Conservation (phyloP, 257 asterid species). For the Salvia splendens region DNA sequence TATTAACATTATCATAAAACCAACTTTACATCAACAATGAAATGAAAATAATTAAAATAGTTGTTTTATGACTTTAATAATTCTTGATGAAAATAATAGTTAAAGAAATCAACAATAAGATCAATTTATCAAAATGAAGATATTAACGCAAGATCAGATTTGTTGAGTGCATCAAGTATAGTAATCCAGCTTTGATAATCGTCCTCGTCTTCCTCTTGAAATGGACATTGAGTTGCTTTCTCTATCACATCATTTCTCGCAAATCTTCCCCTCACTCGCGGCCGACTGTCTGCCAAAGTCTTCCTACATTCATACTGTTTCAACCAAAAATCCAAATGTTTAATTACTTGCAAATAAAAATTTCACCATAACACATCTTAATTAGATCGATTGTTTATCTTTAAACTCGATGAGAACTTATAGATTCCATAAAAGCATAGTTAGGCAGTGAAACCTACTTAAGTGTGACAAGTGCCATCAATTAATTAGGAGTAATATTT, state of each 20-base stretch:
- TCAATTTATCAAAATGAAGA: not conserved
- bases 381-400: too few relatives aligned
- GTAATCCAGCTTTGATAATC: conserved; percentile 54
- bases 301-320: conserved; percentile 79
- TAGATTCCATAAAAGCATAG: too few relatives aligned
- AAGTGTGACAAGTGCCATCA: too few relatives aligned
- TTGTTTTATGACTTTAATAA: not conserved
- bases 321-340: not conserved
- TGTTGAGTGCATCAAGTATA: conserved; percentile 57
- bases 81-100: not conserved
- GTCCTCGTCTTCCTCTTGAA: conserved; percentile 43
- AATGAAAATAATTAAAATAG: not conserved
- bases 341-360: too few relatives aligned
- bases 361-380: too few relatives aligned
- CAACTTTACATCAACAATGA: not conserved
- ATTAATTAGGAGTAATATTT: too few relatives aligned
- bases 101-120: not conserved
- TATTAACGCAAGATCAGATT: conserved; percentile 52
- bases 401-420: too few relatives aligned
- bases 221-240: conserved; percentile 39
- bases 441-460: too few relatives aligned
- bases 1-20: not conserved
- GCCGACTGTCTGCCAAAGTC: conserved; percentile 76
- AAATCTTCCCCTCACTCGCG: conserved; percentile 76
- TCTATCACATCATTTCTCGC: conserved; percentile 61